Evolutionary conservation across 2,329 filamentous ascomycete genomes (phyloP).

Genomic region (Xylaria multiplex): DNA sequence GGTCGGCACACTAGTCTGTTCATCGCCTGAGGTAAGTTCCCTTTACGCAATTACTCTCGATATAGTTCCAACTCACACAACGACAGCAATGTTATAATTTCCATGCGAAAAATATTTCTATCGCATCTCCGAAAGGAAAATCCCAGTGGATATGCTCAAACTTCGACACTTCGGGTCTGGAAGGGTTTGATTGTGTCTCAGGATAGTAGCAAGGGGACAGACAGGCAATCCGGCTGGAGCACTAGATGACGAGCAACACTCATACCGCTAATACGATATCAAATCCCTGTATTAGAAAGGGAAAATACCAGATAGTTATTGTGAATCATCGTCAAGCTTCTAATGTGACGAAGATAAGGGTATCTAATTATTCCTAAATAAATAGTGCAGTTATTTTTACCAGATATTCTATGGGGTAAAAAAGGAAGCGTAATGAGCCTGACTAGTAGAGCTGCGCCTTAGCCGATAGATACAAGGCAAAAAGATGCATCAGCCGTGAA

Average conservation of each 20-base stretch:
- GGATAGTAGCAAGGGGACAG: conserved; percentile 9
- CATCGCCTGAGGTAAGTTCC: conserved; percentile 54
- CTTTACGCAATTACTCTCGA: background rate
- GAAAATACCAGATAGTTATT: no score
- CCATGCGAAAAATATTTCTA: conserved; percentile 37
- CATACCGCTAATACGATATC: no score
- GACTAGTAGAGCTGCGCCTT: no score
- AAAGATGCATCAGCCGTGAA: conserved; percentile 53
- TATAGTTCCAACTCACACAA: conserved; percentile 8
- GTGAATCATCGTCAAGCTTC: no score
- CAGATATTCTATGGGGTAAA: background rate
- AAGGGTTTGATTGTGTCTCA: conserved; percentile 39
- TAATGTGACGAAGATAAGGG: no score
- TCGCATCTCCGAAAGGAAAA: conserved; percentile 37
- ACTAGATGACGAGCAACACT: no score
- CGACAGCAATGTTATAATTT: conserved; percentile 39
- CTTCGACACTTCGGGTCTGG: conserved; percentile 36
- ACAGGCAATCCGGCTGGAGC: background rate
- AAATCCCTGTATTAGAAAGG: no score
- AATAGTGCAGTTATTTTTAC: no score
- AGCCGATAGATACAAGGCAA: no score
- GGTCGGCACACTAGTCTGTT: conserved; percentile 60
- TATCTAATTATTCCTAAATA: no score
- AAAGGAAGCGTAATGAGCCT: background rate
- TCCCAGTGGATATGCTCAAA: conserved; percentile 39